These are phyloP conservation scores for Paecilomyces niveus DNA, from an alignment of 2,329 filamentous ascomycete species.

Conservation along the genomic window DNA sequence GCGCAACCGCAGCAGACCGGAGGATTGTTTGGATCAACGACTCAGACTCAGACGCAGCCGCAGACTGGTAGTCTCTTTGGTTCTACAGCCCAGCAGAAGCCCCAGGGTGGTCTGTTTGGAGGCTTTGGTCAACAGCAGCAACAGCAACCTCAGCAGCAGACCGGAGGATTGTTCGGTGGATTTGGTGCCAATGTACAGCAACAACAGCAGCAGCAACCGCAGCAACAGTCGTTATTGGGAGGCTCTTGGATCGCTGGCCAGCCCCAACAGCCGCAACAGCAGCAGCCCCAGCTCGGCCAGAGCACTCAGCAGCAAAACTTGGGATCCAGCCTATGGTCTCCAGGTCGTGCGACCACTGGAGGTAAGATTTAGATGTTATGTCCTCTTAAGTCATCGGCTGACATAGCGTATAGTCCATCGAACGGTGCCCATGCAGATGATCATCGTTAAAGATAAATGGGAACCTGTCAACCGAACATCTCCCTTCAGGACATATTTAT, in stretches of 20 bases:
- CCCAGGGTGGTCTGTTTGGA: slow-evolving; percentile 21
- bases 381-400: slow-evolving; percentile 8
- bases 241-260: slow-evolving; percentile 19
- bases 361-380: slow-evolving; percentile 18
- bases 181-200: slow-evolving; percentile 25
- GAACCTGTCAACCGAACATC: slow-evolving; percentile 45
- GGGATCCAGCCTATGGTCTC: slow-evolving; percentile 36
- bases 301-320: slow-evolving; percentile 26
- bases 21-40: slow-evolving; percentile 18
- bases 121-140: slow-evolving; percentile 11
- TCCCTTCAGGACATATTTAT: slow-evolving; percentile 55
- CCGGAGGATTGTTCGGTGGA: slow-evolving; percentile 36
- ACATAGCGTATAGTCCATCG: slow-evolving; percentile 44
- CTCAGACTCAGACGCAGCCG: slow-evolving; percentile 5
- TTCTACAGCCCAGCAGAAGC: slow-evolving; percentile 17
- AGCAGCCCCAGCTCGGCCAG: slow-evolving; percentile 37
- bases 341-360: slow-evolving; percentile 37
- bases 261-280: slow-evolving; percentile 19
- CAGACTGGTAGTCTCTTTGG: slow-evolving; percentile 8
- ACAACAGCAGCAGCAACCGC: slow-evolving; percentile 33
- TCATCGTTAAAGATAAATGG: slow-evolving; percentile 57
- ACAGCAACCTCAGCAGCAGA: slow-evolving; percentile 24
- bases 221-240: slow-evolving; percentile 17
- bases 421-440: slow-evolving; percentile 54
- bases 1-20: slow-evolving; percentile 5